A percentile compares a stretch with the other conserved stretches of the same genome.
These are phyloP conservation scores for Dryas octopetala DNA, from an alignment of 306 rosid genomes.

Conservation along the genomic window DNA sequence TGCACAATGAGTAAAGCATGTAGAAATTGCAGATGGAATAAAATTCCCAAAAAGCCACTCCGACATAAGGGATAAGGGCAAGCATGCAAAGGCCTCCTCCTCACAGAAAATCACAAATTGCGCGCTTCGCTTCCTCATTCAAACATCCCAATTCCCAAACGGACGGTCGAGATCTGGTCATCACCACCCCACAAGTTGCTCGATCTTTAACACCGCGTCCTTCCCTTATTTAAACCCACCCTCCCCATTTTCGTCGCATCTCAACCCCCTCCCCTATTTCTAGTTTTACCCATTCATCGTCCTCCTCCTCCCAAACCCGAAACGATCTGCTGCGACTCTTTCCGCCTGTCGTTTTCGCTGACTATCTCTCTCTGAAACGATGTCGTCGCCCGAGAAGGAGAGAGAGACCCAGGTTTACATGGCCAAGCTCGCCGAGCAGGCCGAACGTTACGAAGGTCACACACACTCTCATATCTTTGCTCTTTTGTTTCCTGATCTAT, in stretches of 20 bases:
- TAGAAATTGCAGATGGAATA: too few relatives aligned
- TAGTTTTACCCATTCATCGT: not conserved
- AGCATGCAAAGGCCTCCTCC: not conserved
- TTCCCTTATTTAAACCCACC: constrained; percentile 37
- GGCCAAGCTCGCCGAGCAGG: constrained; percentile 97
- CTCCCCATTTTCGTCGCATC: constrained; percentile 40
- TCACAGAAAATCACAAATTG: constrained; percentile 42
- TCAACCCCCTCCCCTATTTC: not conserved
- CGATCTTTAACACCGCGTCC: constrained; percentile 40
- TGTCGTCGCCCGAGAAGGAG: constrained; percentile 77
- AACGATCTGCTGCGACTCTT: not conserved
- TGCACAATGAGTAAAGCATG: too few relatives aligned
- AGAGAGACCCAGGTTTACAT: constrained; percentile 90
- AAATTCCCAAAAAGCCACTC: constrained; percentile 8
- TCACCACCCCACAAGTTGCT: constrained; percentile 40
- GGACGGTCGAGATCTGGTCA: constrained; percentile 69
- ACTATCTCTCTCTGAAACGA: constrained; percentile 55
- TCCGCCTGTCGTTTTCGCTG: not conserved
- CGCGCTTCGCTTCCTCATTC: constrained; percentile 53
- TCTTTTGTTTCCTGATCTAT: not conserved
- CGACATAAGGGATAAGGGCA: not conserved
- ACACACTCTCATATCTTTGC: not conserved
- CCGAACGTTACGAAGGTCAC: constrained; percentile 87
- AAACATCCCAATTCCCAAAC: constrained; percentile 26
- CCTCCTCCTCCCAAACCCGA: not conserved